These are phyloP conservation scores for Apiotrichum laibachii DNA, from an alignment of 1,284 basidiomycete species.

Conservation along the genomic window DNA sequence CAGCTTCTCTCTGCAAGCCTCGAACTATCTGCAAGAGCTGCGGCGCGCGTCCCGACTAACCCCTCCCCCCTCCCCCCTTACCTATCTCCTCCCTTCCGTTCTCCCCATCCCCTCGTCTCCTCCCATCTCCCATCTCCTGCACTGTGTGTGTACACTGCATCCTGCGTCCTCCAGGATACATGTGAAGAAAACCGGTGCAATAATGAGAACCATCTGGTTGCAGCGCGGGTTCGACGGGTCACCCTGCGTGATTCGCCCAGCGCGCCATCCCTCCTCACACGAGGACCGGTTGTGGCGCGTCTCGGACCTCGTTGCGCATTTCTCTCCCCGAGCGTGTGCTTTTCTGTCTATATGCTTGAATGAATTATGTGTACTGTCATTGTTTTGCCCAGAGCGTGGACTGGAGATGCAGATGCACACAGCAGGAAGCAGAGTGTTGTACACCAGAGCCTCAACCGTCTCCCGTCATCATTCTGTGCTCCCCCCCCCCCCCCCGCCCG, in stretches of 20 bases:
- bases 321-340: neutral
- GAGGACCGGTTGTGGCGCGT: neutral
- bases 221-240: constrained; percentile 18
- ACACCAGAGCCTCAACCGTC: too few relatives aligned
- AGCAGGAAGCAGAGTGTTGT: neutral
- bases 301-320: constrained; percentile 21
- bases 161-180: constrained; percentile 37
- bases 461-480: too few relatives aligned
- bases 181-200: constrained; percentile 48
- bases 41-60: neutral
- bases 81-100: neutral
- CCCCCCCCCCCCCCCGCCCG: too few relatives aligned
- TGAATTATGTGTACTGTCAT: neutral
- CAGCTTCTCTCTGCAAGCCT: neutral
- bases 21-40: too few relatives aligned
- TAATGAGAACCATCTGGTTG: constrained; percentile 40
- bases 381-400: neutral
- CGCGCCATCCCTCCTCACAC: neutral
- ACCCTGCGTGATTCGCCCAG: neutral
- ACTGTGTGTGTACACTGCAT: constrained; percentile 47
- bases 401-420: neutral
- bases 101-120: neutral
- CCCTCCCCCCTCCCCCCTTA: neutral
- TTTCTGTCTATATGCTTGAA: neutral
- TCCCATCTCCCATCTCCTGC: constrained; percentile 8